Percentiles rank a stretch among this genome's conserved stretches.
These are phyloP conservation scores for Neocucurbitaria cava DNA, from an alignment of 2,329 filamentous ascomycete genomes.

Conservation along the genomic window DNA sequence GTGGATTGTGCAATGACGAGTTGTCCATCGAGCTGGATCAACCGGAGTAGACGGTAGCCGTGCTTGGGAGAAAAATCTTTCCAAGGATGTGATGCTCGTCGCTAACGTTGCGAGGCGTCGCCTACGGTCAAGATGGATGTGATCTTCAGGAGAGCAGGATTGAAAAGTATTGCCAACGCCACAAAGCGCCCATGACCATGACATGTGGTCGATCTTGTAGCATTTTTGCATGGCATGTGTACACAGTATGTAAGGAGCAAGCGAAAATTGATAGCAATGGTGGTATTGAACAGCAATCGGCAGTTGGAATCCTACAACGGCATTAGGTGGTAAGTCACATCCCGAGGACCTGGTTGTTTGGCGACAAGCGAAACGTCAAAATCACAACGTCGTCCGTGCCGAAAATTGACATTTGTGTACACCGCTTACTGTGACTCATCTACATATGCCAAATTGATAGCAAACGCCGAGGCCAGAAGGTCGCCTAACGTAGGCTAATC, in stretches of 20 bases:
- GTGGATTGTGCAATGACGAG: neutral
- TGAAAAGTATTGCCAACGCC: neutral
- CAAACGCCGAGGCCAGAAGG: neutral
- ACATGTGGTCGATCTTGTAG: neutral
- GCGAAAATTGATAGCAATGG: neutral
- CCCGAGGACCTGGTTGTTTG: conserved; percentile 18
- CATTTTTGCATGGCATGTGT: no score
- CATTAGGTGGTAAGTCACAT: conserved; percentile 5
- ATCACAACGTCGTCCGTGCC: conserved; percentile 11
- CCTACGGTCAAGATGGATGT: conserved; percentile 3
- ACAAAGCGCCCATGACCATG: neutral
- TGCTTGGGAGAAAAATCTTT: neutral
- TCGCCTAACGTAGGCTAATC: neutral
- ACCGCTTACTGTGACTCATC: conserved; percentile 23
- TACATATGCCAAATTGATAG: conserved; percentile 3
- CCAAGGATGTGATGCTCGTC: neutral
- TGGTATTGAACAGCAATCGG: conserved; percentile 1
- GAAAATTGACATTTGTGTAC: conserved; percentile 12
- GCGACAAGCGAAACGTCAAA: conserved; percentile 10
- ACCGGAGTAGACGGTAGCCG: neutral
- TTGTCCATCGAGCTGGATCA: neutral
- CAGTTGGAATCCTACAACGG: conserved; percentile 13
- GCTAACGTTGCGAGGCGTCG: conserved; percentile 7
- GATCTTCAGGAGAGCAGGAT: conserved; percentile 7
- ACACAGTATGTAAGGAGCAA: neutral